Percentiles rank a stretch among this genome's conserved stretches.
Evolutionary conservation across 345 rosid genomes (phyloP).

Genomic region (Citropsis articulata): DNA sequence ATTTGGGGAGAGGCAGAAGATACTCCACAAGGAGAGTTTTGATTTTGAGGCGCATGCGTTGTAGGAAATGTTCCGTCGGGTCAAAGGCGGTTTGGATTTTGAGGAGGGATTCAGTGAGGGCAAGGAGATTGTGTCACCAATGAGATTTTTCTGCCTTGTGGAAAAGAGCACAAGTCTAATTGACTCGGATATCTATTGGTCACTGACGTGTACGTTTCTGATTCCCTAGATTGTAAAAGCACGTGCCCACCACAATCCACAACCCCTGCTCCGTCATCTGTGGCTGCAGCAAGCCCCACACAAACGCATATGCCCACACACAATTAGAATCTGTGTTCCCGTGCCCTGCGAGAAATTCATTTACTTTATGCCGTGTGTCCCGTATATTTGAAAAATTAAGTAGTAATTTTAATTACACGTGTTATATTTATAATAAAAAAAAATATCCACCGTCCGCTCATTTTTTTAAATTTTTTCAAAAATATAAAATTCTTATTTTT

Average conservation of each 20-base stretch:
- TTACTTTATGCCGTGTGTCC: too few relatives aligned
- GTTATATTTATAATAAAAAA: too few relatives aligned
- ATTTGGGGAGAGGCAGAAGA: too few relatives aligned
- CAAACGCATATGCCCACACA: neutral
- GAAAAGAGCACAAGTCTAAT: neutral
- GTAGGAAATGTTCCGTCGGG: neutral
- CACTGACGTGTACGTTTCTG: neutral
- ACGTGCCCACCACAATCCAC: conserved; percentile 21
- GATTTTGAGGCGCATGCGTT: too few relatives aligned
- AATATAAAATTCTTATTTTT: too few relatives aligned
- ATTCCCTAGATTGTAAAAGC: neutral
- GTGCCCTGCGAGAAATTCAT: too few relatives aligned
- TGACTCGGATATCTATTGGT: too few relatives aligned
- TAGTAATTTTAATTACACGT: too few relatives aligned
- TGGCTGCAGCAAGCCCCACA: neutral
- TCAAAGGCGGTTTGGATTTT: neutral
- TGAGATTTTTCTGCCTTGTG: neutral
- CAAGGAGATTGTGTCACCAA: neutral
- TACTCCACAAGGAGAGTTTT: too few relatives aligned
- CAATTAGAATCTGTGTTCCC: neutral
- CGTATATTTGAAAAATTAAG: too few relatives aligned
- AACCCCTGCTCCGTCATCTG: neutral
- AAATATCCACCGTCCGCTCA: too few relatives aligned
- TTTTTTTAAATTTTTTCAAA: too few relatives aligned
- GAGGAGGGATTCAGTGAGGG: neutral